Conservation (phyloP, 2,329 filamentous ascomycete genomes). For the Aureobasidium sp. region DNA sequence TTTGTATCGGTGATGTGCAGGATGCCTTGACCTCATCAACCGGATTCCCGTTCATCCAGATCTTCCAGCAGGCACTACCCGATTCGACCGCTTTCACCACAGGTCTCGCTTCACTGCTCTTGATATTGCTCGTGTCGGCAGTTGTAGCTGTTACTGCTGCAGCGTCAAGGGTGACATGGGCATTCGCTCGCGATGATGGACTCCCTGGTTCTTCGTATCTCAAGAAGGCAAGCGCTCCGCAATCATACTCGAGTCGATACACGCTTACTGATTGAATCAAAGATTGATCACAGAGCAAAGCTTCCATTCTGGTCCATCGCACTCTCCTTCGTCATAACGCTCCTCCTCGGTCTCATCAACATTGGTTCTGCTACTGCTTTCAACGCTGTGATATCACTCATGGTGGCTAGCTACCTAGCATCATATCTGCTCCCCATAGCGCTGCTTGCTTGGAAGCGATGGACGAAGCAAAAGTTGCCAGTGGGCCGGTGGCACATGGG, state of each 20-base stretch:
- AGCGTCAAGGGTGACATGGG: conserved; percentile 32
- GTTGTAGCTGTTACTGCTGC: conserved; percentile 19
- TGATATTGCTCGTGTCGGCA: conserved; percentile 26
- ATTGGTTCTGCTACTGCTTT: conserved; percentile 45
- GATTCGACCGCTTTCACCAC: neutral
- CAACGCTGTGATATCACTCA: conserved; percentile 45
- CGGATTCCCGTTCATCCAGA: conserved; percentile 42
- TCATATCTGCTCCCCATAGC: conserved; percentile 40
- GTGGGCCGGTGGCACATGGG: conserved; percentile 25
- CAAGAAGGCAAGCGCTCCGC: too few species aligned
- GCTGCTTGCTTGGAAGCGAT: conserved; percentile 23
- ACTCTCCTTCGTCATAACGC: conserved; percentile 23
- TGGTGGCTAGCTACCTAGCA: conserved; percentile 41
- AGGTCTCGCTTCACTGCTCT: neutral
- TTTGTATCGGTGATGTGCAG: conserved; percentile 34
- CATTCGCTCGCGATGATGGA: conserved; percentile 36
- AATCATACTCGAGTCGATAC: too few species aligned
- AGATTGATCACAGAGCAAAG: neutral
- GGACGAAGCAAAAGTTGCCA: conserved; percentile 23
- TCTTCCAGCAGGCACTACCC: conserved; percentile 39
- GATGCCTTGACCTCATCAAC: conserved; percentile 34
- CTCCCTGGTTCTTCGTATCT: conserved; percentile 22
- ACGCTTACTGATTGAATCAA: too few species aligned
- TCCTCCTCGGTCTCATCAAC: conserved; percentile 41
- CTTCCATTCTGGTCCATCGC: conserved; percentile 14